Evolutionary conservation across 306 rosid species (phyloP).

Genomic region (Chamaecrista fasciculata): DNA sequence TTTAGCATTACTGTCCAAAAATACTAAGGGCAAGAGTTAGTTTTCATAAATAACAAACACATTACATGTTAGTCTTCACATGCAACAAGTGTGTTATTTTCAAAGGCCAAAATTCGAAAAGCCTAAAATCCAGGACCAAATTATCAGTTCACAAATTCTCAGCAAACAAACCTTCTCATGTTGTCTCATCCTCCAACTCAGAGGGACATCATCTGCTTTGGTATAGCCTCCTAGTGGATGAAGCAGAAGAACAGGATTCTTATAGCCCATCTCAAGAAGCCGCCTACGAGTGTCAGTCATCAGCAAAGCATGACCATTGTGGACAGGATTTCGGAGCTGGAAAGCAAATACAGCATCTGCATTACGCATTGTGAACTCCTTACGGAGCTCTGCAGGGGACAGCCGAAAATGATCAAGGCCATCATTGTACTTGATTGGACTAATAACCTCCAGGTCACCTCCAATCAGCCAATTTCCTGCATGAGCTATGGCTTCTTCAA

Average conservation of each 20-base stretch:
- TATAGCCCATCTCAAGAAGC: constrained; percentile 94
- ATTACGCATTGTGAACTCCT: constrained; percentile 75
- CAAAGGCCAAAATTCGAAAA: no score
- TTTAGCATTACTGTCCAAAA: background rate
- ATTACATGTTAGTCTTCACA: no score
- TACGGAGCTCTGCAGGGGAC: constrained; percentile 85
- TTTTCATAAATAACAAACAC: no score
- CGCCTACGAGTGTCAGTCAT: constrained; percentile 96
- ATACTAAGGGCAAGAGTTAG: background rate
- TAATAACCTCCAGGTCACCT: constrained; percentile 94
- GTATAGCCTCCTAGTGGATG: constrained; percentile 98
- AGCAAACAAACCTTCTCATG: constrained; percentile 79
- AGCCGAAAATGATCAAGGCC: constrained; percentile 92
- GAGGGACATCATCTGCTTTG: constrained; percentile 98
- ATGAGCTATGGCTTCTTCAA: constrained; percentile 71
- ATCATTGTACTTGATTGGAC: constrained; percentile 77
- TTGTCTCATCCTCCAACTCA: constrained; percentile 94
- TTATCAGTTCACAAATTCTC: background rate
- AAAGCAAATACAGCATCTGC: constrained; percentile 98
- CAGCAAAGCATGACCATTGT: constrained; percentile 95
- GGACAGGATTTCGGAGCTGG: constrained; percentile 95
- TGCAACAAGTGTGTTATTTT: no score
- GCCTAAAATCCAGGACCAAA: background rate
- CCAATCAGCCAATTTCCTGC: constrained; percentile 97
- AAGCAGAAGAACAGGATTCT: constrained; percentile 93